Conservation (phyloP, 2,329 filamentous ascomycete species). For the Aspergillus ibericus region DNA sequence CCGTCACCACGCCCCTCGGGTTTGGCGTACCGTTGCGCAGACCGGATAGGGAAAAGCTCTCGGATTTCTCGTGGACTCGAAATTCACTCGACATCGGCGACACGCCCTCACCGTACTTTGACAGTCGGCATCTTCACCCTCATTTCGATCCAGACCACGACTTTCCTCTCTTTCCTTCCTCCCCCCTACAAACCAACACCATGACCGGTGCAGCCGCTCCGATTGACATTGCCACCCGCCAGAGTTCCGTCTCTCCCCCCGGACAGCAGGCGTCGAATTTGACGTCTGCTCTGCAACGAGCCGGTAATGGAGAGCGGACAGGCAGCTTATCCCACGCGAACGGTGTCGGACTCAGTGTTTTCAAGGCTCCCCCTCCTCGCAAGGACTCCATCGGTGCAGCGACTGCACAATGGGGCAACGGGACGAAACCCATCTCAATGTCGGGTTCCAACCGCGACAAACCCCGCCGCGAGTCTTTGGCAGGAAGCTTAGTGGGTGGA, state of each 20-base stretch:
- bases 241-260: conserved; percentile 60
- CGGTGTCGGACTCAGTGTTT: conserved; percentile 38
- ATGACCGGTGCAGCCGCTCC: conserved; percentile 58
- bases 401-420: conserved; percentile 56
- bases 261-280: conserved; percentile 62
- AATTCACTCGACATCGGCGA: conserved; percentile 36
- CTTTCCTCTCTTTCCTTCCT: conserved; percentile 44
- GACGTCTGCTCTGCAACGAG: conserved; percentile 60
- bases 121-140: conserved; percentile 29
- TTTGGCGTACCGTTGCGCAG: conserved; percentile 46
- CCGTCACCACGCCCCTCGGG: conserved; percentile 51
- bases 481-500: conserved; percentile 67
- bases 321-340: conserved; percentile 47
- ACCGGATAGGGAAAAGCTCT: conserved; percentile 44
- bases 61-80: conserved; percentile 48
- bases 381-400: conserved; percentile 56
- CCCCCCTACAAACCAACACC: conserved; percentile 33
- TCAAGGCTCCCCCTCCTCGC: conserved; percentile 45
- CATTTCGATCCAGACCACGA: conserved; percentile 35
- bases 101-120: conserved; percentile 32
- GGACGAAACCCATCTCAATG: conserved; percentile 62
- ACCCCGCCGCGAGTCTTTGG: conserved; percentile 58
- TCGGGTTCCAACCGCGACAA: conserved; percentile 50
- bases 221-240: conserved; percentile 60
- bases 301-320: conserved; percentile 43